Evolutionary conservation across 23 red algal species (phyloP), one percentile per base, ranked within the genome.

Genomic region (Gracilaria domingensis): DNA sequence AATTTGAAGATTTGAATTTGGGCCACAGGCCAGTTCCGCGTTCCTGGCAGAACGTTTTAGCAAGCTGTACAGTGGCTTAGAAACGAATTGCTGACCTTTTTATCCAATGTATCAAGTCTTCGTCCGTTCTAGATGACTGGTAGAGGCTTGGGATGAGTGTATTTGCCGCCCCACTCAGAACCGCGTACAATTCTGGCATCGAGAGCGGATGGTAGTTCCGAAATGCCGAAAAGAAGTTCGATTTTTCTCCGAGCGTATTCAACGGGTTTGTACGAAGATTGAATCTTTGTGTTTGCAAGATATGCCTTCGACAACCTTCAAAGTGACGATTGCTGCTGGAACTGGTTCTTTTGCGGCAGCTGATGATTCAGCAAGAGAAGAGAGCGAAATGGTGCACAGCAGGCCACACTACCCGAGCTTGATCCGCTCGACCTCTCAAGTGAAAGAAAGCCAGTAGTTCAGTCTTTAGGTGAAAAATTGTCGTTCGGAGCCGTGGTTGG

Each of bases 401-500:
- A 58, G 20, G 54, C 54, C 54, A 58, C 4, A 3, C 2, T 4
- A 58, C 4, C 16, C 14, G 8, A 18, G 25, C 65, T 25, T 14
- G 25, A 70, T 16, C 8, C 17, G 13, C 65, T 70, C 24, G 65
- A 70, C 8, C 13, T 36, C 25, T 2, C 23, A 9, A 4, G 12
- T 38, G 12, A 70, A 17, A 34, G 35, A 3, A 70, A 70, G 35
- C 65, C 23, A 2, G 35, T 70, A 16, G 65, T 70, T 38, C 65
- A 70, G 25, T 81, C 88, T 54, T 26, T 98, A 42, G 84, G 90
- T 35, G 91, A 98, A 69, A 91, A 98, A 57, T 1, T 98, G 0
- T 91, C 90, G 23, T 61, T 98, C 47, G 95, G 95, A 7, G 85
- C 74, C 7, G 65, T 86, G 35, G 83, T 98, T 37, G 95, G 95